Evolutionary conservation across 495 filamentous ascomycete species (phyloP), one percentile per base, ranked within the genome.

Genomic region (Gamarada debralockiae): DNA sequence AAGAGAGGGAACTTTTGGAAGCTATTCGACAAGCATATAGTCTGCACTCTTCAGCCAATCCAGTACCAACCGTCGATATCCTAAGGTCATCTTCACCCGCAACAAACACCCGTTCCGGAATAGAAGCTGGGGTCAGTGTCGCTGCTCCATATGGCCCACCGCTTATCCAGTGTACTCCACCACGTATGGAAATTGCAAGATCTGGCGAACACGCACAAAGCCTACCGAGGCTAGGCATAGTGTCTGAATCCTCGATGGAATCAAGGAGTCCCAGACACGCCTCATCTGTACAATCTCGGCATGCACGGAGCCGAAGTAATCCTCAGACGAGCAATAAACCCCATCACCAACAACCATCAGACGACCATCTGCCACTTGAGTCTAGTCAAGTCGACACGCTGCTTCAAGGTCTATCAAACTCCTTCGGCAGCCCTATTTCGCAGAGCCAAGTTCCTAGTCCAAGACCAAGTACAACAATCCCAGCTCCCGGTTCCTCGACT

Each of bases 401-500:
- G 14, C 22, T 44, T 21, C 17, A 44, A 44, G 40, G 21, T 15
- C 22, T 14, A 44, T 21, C 40, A 24, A 20, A 44, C 22, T n/a
- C n/a, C n/a, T 44, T 21, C 22, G 40, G 17, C 14, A 20, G 22
- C 40, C 40, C 22, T 44, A 24, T 24, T 44, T 44, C 40, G 40
- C n/a, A 44, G 22, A 44, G 14, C 40, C 17, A 21, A 24, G 40
- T 14, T 13, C 17, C 40, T 20, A 44, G 40, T 44, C 40, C 17
- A 44, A 44, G 40, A 20, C 40, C 17, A 20, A 44, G 22, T 24
- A 44, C 40, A 44, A 21, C 40, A 44, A 44, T 24, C 22, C 40
- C 40, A 21, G 22, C 40, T 20, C 22, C 21, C 21, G 40, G 22
- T 13, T 21, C 22, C 22, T 21, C 5, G 22, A 12, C 22, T 21